Percentiles rank a stretch among this genome's conserved stretches.
Conservation (phyloP, 2,329 filamentous ascomycete species). For the Penicillium sp. region DNA sequence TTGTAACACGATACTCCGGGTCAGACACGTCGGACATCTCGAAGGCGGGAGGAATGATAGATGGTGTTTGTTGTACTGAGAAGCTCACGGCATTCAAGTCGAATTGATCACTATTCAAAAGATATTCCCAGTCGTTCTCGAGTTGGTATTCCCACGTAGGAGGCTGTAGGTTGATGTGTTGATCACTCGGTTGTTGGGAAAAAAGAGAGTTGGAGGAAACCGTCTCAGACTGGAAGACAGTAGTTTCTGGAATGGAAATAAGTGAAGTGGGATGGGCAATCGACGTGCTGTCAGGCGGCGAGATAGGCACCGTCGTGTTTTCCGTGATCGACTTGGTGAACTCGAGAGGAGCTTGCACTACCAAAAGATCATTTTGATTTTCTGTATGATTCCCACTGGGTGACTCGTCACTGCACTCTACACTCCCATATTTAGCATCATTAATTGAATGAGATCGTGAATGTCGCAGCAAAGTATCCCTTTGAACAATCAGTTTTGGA, state of each 20-base stretch:
- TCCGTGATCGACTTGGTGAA: background rate
- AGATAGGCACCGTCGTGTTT: background rate
- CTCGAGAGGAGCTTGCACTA: background rate
- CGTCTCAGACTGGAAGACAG: background rate
- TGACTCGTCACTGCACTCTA: background rate
- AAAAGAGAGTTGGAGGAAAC: background rate
- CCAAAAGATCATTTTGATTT: background rate
- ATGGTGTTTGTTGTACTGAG: constrained; percentile 6
- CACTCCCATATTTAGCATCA: background rate
- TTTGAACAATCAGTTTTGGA: background rate
- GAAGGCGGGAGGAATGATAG: background rate
- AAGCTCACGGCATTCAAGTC: constrained; percentile 24
- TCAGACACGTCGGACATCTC: background rate
- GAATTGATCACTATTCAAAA: constrained; percentile 20
- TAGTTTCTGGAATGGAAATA: background rate
- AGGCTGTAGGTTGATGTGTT: background rate
- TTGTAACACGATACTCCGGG: background rate
- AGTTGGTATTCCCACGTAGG: background rate
- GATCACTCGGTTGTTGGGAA: background rate
- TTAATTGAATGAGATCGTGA: background rate
- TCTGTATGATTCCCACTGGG: background rate
- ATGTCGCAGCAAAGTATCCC: background rate
- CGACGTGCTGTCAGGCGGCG: background rate
- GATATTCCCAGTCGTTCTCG: background rate
- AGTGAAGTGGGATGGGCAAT: background rate